Evolutionary conservation across 2,329 filamentous ascomycete species (phyloP), one percentile per base, ranked within the genome.

Genomic region (Domatiomyces globalis): DNA sequence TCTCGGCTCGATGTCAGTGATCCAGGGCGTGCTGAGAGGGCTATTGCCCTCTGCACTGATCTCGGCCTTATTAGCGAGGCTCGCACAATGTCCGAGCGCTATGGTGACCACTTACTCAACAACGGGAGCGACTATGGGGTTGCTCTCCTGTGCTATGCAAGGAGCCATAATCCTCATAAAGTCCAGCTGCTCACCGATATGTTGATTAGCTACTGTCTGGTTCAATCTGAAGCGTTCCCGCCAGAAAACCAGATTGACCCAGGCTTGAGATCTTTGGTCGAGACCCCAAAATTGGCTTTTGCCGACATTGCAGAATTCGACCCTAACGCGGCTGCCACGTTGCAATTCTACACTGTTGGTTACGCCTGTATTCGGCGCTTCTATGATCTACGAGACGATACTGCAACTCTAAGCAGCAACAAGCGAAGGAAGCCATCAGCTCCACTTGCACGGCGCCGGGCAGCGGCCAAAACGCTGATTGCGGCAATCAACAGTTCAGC

Each of bases 361-460:
- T 96, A 96, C 63, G 90, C 89, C 19, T 94, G 88, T 0, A 73
- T 96, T 18, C 84, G 90, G 36, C 84, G 83, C 59, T 95, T 90
- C 71, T 96, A 94, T 67, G 84, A 89, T 56, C 76, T 89, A n/a
- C 80, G 90, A 47, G 90, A 96, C 62, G 73, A 75, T n/a, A 56
- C 74, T 4, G 56, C 66, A 4, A 55, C 67, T 8, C 43, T 7
- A n/a, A 52, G 48, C 17, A 9, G 48, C 19, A 18, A 17, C n/a
- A 19, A 51, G 5, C 2, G 47, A 12, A 54, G 62, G 45, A 63
- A 68, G 20, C 67, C 65, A 25, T 60, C 66, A 50, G 70, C 67
- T 47, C 67, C 71, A 5, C 67, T 64, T 19, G 73, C 77, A 10
- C 73, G 83, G 18, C 84, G 81, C 58, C 78, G 80, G 50, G 79